These are phyloP conservation scores for Mesostigma viride DNA, from an alignment of 139 green algal species.

Conservation along the genomic window DNA sequence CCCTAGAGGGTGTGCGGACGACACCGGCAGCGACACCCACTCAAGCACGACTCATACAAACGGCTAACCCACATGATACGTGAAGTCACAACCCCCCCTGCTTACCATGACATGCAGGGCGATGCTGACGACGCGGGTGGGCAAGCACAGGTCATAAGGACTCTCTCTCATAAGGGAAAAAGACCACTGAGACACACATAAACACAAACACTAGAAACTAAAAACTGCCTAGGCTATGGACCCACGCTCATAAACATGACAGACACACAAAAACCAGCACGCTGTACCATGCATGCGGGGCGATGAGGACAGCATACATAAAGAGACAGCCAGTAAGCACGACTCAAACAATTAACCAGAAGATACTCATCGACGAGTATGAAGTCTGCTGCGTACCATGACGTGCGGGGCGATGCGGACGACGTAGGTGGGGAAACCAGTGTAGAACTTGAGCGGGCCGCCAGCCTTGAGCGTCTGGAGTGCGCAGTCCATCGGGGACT, in stretches of 20 bases:
- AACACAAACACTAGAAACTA: no score
- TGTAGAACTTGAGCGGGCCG: conserved; percentile 93
- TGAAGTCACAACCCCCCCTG: no score
- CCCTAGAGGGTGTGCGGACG: no score
- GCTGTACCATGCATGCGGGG: not conserved
- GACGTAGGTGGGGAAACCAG: conserved; percentile 89
- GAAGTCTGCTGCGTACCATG: conserved; percentile 17
- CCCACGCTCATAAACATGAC: not conserved
- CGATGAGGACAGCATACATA: not conserved
- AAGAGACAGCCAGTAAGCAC: not conserved
- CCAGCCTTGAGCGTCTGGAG: conserved; percentile 57
- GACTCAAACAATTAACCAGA: not conserved
- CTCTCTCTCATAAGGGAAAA: no score
- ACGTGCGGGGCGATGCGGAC: conserved; percentile 74
- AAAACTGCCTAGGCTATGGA: no score
- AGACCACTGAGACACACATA: no score
- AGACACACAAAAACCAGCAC: not conserved
- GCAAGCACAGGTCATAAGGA: no score
- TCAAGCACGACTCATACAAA: no score
- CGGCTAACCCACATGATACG: no score
- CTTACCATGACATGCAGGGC: no score
- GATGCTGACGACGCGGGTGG: no score
- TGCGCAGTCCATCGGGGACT: conserved; percentile 69
- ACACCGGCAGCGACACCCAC: no score
- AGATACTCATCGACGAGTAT: not conserved